Evolutionary conservation across 805 yeast species (phyloP).

Genomic region (Tetrapisispora fleetii): DNA sequence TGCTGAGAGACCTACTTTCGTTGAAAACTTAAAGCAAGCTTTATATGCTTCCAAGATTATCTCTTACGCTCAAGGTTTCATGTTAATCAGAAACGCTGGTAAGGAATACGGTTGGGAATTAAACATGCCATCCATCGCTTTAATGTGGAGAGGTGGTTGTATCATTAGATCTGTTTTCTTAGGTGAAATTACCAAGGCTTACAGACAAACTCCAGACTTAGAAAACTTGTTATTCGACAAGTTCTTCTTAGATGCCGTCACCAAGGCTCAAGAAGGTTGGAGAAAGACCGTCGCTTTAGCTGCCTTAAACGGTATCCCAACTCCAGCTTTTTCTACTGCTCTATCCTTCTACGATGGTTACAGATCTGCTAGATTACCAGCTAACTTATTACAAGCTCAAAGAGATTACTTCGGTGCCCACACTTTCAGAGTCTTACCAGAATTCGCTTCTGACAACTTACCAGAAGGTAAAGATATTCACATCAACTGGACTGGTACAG

Average conservation of each 20-base stretch:
- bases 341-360: conserved; percentile 97
- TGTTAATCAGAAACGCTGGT: conserved; percentile 97
- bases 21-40: conserved; percentile 95
- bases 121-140: conserved; percentile 96
- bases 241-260: conserved; percentile 85
- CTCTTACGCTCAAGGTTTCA: conserved; percentile 98
- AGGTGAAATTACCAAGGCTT: conserved; percentile 94
- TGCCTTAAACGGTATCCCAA: conserved; percentile 82
- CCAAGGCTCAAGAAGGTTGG: conserved; percentile 94
- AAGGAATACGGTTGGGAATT: conserved; percentile 93
- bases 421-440: conserved; percentile 93
- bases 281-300: conserved; percentile 77
- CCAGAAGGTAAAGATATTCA: conserved; percentile 81
- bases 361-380: conserved; percentile 93
- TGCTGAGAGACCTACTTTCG: conserved; percentile 73
- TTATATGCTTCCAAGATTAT: conserved; percentile 96
- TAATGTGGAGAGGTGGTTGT: conserved; percentile 99
- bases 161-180: conserved; percentile 97
- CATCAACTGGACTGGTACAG: conserved; percentile 98
- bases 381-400: conserved; percentile 97
- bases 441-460: conserved; percentile 62
- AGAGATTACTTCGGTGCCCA: conserved; percentile 99
- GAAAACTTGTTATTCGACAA: conserved; percentile 94
- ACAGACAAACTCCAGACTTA: conserved; percentile 83
- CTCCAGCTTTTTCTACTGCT: conserved; percentile 97